These are phyloP conservation scores for Quillaja saponaria DNA, from an alignment of 306 rosid genomes.

Conservation along the genomic window DNA sequence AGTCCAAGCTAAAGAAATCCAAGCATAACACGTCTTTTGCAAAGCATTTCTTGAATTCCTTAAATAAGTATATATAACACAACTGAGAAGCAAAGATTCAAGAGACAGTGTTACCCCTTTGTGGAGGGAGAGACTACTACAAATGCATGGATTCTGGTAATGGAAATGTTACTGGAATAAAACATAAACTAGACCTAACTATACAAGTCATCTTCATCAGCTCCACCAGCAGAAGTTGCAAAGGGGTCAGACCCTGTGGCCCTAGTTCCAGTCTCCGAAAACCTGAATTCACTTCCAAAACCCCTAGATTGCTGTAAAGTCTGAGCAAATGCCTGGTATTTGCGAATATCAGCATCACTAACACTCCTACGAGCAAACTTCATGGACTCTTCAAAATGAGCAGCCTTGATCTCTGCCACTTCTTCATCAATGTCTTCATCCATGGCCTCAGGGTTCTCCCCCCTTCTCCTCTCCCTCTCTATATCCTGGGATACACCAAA, in stretches of 20 bases:
- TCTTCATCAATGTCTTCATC: constrained; percentile 50
- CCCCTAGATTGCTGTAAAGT: constrained; percentile 62
- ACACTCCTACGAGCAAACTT: constrained; percentile 61
- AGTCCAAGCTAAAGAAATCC: not conserved
- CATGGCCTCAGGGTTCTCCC: constrained; percentile 57
- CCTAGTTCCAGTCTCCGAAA: constrained; percentile 34
- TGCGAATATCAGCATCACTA: constrained; percentile 57
- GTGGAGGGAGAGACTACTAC: constrained; percentile 15
- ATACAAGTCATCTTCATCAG: constrained; percentile 52
- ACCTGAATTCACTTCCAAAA: constrained; percentile 53
- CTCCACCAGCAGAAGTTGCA: constrained; percentile 42
- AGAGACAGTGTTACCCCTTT: not conserved
- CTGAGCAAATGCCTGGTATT: constrained; percentile 62
- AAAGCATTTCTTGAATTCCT: not conserved
- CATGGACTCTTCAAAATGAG: constrained; percentile 63
- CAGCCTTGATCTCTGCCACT: constrained; percentile 52
- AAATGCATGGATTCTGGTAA: not conserved
- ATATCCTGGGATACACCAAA: constrained; percentile 44
- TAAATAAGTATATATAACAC: constrained; percentile 10
- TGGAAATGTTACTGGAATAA: too few species aligned
- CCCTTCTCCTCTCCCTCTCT: constrained; percentile 45
- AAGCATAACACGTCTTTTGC: constrained; percentile 4
- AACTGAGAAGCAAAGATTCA: constrained; percentile 2
- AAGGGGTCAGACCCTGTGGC: constrained; percentile 46
- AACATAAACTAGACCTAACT: constrained; percentile 14